phyloP scores from a whole-genome alignment of 1,284 basidiomycete species.

The Ceratobasidium sp. region DNA sequence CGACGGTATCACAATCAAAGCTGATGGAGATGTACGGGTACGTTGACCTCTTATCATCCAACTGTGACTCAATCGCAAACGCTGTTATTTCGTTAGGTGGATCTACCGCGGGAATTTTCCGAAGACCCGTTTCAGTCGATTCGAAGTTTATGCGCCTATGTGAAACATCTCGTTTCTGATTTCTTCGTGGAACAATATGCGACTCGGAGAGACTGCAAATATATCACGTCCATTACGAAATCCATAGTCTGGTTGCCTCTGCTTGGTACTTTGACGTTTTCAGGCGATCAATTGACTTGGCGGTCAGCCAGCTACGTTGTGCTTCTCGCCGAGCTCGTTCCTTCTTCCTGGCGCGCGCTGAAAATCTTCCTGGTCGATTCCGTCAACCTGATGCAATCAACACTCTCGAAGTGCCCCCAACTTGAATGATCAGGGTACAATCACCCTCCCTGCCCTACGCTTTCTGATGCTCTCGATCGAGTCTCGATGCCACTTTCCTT shows the following conservation, averaged over 20 bases:
- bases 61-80: not conserved
- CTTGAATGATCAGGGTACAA: not conserved
- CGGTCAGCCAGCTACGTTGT: too few species aligned
- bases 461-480: not conserved
- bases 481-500: too few species aligned
- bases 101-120: too few species aligned
- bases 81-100: not conserved
- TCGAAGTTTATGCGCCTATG: not conserved
- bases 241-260: not conserved
- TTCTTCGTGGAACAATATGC: not conserved
- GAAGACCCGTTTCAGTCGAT: not conserved
- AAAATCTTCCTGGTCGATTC: too few species aligned
- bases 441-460: not conserved
- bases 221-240: not conserved
- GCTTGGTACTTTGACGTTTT: not conserved
- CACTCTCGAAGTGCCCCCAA: not conserved
- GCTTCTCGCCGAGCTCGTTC: not conserved
- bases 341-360: not conserved
- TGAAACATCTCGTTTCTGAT: constrained; percentile 2
- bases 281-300: not conserved
- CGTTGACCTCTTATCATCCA: not conserved
- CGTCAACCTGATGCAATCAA: too few species aligned
- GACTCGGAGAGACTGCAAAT: too few species aligned
- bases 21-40: not conserved
- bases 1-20: not conserved